These are phyloP conservation scores for Schizophyllum amplum DNA, from an alignment of 1,284 basidiomycete species.

Conservation along the genomic window DNA sequence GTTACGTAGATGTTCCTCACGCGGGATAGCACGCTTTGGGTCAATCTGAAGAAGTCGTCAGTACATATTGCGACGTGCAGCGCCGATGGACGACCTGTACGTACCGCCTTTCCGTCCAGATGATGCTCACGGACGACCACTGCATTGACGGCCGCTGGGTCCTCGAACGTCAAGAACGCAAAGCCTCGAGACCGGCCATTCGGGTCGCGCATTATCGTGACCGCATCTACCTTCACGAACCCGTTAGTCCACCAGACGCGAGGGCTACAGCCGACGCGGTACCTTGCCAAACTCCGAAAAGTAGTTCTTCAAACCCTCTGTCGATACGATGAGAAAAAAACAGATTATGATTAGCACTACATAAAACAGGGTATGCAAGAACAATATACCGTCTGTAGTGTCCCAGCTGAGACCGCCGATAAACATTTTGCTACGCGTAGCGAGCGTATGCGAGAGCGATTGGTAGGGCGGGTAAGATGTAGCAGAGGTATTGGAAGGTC, in stretches of 20 bases:
- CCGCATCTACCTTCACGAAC: conserved; percentile 65
- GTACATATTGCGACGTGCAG: conserved; percentile 3
- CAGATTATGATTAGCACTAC: conserved; percentile 31
- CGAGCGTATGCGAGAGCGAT: conserved; percentile 26
- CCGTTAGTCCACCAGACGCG: conserved; percentile 11
- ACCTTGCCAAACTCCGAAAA: conserved; percentile 70
- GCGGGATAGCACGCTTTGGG: conserved; percentile 89
- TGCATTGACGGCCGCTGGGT: conserved; percentile 69
- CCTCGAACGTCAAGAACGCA: conserved; percentile 91
- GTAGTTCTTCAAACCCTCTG: conserved; percentile 65
- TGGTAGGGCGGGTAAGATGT: conserved; percentile 23
- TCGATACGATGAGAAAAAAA: conserved; percentile 17
- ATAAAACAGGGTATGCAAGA: conserved; percentile 27
- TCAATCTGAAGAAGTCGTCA: conserved; percentile 62
- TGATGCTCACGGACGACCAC: conserved; percentile 83
- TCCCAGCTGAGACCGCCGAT: conserved; percentile 98
- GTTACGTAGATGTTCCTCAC: conserved; percentile 76
- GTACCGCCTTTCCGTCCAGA: conserved; percentile 84
- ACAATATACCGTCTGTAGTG: conserved; percentile 83
- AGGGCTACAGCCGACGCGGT: conserved; percentile 11
- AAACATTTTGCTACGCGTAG: conserved; percentile 87
- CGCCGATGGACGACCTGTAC: no score
- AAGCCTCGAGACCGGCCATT: conserved; percentile 89
- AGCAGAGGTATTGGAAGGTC: conserved; percentile 10
- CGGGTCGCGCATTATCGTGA: conserved; percentile 93